A percentile compares a stretch with the other conserved stretches of the same genome.
Evolutionary conservation across 2,329 filamentous ascomycete genomes (phyloP).

Genomic region (Sporothrix brunneoviolacea): DNA sequence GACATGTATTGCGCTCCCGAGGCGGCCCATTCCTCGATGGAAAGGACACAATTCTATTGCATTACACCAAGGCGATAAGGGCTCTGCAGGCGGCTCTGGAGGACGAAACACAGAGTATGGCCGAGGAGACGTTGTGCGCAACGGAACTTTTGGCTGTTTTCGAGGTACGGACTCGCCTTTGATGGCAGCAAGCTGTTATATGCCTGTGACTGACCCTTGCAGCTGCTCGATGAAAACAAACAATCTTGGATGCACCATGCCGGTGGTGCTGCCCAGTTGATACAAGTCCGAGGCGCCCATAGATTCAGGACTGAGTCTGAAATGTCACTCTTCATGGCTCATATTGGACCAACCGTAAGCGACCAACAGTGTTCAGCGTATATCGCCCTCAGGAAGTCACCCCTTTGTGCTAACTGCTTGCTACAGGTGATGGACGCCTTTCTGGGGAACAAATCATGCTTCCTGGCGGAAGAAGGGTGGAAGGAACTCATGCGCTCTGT

Average conservation of each 20-base stretch:
- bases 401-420: no score
- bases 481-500: background rate
- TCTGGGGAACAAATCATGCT: background rate
- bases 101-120: background rate
- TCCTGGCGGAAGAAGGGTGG: background rate
- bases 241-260: slow-evolving; percentile 4
- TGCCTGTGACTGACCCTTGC: no score
- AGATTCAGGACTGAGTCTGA: background rate
- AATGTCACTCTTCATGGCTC: background rate
- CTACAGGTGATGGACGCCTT: slow-evolving; percentile 7
- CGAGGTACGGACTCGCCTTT: no score
- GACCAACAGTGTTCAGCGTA: no score
- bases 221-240: slow-evolving; percentile 1
- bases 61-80: background rate
- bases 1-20: background rate
- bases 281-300: background rate
- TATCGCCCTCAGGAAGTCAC: no score
- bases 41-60: background rate
- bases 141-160: slow-evolving; percentile 1
- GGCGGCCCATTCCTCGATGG: background rate
- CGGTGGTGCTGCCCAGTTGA: background rate
- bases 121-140: background rate
- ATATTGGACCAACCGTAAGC: background rate
- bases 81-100: background rate
- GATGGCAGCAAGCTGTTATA: no score